Evolutionary conservation across 2,329 filamentous ascomycete genomes (phyloP).

Genomic region (Penicillium sp.): DNA sequence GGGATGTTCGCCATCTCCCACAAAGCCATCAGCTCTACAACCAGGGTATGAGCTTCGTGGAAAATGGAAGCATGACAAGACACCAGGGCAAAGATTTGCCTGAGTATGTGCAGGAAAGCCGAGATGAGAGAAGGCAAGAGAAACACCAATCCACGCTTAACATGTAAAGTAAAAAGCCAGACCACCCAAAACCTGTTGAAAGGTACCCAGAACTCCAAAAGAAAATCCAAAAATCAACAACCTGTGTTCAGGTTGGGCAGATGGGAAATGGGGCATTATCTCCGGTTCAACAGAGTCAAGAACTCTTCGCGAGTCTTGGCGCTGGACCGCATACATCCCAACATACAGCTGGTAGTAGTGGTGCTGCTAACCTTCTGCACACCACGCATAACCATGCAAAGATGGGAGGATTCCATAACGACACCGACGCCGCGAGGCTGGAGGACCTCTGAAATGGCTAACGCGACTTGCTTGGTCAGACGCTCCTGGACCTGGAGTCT

Average conservation of each 20-base stretch:
- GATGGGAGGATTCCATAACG: constrained; percentile 93
- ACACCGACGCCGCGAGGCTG: constrained; percentile 94
- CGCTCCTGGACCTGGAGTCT: constrained; percentile 94
- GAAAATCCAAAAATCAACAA: constrained; percentile 26
- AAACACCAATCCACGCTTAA: constrained; percentile 25
- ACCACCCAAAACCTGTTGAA: constrained; percentile 41
- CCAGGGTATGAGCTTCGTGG: neutral
- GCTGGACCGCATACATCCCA: constrained; percentile 90
- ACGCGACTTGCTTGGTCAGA: constrained; percentile 90
- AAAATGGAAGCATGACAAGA: neutral
- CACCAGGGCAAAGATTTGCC: neutral
- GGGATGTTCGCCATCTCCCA: neutral
- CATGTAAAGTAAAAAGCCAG: constrained; percentile 21
- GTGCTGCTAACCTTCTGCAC: constrained; percentile 84
- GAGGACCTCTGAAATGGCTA: constrained; percentile 88
- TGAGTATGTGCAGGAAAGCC: constrained; percentile 13
- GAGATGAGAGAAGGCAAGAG: constrained; percentile 14
- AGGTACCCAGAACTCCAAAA: constrained; percentile 40
- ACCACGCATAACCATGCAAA: constrained; percentile 99
- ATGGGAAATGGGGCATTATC: constrained; percentile 29
- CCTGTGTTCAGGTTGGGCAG: constrained; percentile 25
- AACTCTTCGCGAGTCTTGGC: constrained; percentile 97
- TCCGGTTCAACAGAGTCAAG: constrained; percentile 69
- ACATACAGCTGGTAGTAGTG: constrained; percentile 94
- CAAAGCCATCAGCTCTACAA: neutral